Conservation (phyloP, 2,329 filamentous ascomycete species). For the Fonsecaea multimorphosa region DNA sequence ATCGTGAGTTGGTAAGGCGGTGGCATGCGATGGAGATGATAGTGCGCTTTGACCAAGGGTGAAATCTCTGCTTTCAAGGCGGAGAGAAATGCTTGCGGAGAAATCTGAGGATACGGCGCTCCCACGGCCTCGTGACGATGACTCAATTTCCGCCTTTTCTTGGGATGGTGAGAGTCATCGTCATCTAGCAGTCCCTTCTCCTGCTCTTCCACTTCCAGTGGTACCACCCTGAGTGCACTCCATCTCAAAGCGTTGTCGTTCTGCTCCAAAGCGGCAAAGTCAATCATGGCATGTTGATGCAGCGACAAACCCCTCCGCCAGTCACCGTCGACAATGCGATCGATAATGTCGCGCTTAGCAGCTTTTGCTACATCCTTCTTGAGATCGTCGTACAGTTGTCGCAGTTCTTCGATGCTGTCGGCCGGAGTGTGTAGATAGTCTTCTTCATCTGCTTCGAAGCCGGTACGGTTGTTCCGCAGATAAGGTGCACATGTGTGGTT, state of each 20-base stretch:
- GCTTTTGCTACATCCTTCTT: conserved; percentile 54
- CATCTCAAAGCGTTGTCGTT: conserved; percentile 59
- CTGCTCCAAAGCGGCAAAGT: conserved; percentile 61
- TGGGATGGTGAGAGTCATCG: conserved; percentile 37
- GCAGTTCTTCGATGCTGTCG: conserved; percentile 68
- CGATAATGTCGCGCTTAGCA: conserved; percentile 59
- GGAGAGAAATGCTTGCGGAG: conserved; percentile 78
- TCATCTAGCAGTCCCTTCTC: conserved; percentile 18
- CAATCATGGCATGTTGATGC: conserved; percentile 62
- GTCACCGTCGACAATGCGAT: conserved; percentile 63
- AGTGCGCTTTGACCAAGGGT: conserved; percentile 82
- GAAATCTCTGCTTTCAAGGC: conserved; percentile 76
- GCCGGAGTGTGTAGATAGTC: conserved; percentile 74
- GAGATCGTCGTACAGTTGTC: conserved; percentile 67
- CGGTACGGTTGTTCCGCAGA: conserved; percentile 57
- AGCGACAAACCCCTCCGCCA: conserved; percentile 63
- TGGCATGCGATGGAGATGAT: conserved; percentile 70
- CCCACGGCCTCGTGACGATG: conserved; percentile 28
- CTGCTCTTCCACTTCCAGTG: conserved; percentile 32
- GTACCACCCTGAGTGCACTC: conserved; percentile 58
- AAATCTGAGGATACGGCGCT: conserved; percentile 49
- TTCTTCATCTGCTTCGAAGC: conserved; percentile 62
- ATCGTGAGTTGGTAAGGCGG: conserved; percentile 68
- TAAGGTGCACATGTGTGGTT: conserved; percentile 65
- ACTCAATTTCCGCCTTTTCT: conserved; percentile 40